Evolutionary conservation across 805 yeast species (phyloP).

Genomic region (Myxozyma kluyveri): DNA sequence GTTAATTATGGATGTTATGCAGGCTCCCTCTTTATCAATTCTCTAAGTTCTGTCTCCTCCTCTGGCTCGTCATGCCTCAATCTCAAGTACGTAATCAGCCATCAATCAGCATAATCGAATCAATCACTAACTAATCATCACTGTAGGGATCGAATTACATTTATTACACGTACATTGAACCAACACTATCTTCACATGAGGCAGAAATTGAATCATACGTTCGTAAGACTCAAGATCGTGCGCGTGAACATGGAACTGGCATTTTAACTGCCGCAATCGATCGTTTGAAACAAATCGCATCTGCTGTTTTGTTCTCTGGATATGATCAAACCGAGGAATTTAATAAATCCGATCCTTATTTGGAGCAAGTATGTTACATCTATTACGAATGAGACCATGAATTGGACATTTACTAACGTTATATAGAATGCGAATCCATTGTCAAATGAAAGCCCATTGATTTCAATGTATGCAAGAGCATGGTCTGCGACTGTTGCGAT

Average conservation of each 20-base stretch:
- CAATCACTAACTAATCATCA: neutral
- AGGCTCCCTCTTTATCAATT: slow-evolving; percentile 57
- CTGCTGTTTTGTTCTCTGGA: neutral
- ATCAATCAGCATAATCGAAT: neutral
- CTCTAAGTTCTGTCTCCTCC: slow-evolving; percentile 46
- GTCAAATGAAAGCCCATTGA: neutral
- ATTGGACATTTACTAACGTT: too few relatives aligned
- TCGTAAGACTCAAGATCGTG: slow-evolving; percentile 5
- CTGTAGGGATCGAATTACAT: slow-evolving; percentile 20
- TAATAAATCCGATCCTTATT: neutral
- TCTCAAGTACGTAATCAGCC: slow-evolving; percentile 37
- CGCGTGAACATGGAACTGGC: slow-evolving; percentile 1
- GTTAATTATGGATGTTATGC: neutral
- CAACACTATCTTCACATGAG: slow-evolving; percentile 21
- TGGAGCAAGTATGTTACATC: too few relatives aligned
- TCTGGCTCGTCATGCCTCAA: slow-evolving; percentile 62
- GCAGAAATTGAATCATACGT: slow-evolving; percentile 13
- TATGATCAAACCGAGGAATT: neutral
- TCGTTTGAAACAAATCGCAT: neutral
- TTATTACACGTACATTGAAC: slow-evolving; percentile 22
- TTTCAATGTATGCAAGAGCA: neutral
- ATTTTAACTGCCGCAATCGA: neutral
- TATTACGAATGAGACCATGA: too few relatives aligned
- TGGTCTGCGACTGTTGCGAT: neutral
- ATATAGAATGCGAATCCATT: too few relatives aligned